Evolutionary conservation across 257 asterid genomes (phyloP).

Genomic region (Nicotiana paniculata): DNA sequence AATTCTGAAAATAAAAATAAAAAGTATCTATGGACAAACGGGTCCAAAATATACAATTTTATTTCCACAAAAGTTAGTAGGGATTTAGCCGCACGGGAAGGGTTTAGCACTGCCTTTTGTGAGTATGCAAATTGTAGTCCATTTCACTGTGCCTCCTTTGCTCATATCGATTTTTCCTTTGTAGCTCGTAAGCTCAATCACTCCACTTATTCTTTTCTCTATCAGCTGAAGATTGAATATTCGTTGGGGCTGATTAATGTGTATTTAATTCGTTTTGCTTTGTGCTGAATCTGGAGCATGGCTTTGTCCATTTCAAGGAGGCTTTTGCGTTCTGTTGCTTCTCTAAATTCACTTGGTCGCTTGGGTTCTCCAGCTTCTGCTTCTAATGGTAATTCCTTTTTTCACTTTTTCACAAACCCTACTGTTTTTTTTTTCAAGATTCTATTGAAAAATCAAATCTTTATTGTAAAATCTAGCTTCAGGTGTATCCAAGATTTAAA

Average conservation of each 20-base stretch:
- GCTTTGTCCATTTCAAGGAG: slow-evolving; percentile 23
- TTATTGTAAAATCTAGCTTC: not conserved
- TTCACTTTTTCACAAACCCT: not conserved
- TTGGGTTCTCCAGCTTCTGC: not conserved
- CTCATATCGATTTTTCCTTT: not conserved
- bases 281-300: not conserved
- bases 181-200: too few species aligned
- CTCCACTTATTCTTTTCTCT: too few species aligned
- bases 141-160: not conserved
- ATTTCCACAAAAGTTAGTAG: not conserved
- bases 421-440: not conserved
- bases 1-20: too few species aligned
- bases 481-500: not conserved
- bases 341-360: slow-evolving; percentile 12
- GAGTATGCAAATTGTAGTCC: too few species aligned
- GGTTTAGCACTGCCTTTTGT: not conserved
- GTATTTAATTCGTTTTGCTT: not conserved
- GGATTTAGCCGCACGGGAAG: not conserved
- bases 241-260: not conserved
- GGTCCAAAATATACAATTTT: too few species aligned
- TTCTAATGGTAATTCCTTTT: not conserved
- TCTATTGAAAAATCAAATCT: not conserved
- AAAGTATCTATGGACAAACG: too few species aligned
- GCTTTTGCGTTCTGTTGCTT: slow-evolving; percentile 7
- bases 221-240: not conserved